phyloP scores from a whole-genome alignment of 129 eudicot species.

The sunflower (Helianthus annuus) region HanXRQr2.0-SUNRISE NC_035443.2:179474605-179475104 shows the following conservation, averaged over 20 bases:
- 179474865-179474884: slow-evolving; percentile 7
- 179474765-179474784: too few species aligned
- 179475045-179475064: slow-evolving; percentile 96
- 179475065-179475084: slow-evolving; percentile 76
- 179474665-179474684: slow-evolving; percentile 9
- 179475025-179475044: slow-evolving; percentile 98
- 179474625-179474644: slow-evolving; percentile 3
- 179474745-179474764: not conserved
- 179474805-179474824: too few species aligned
- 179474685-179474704: not conserved
- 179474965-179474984: slow-evolving; percentile 85
- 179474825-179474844: not conserved
- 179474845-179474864: not conserved
- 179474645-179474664: slow-evolving; percentile 11
- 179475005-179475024: slow-evolving; percentile 96
- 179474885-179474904: slow-evolving; percentile 98
- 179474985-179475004: slow-evolving; percentile 91
- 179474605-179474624: slow-evolving; percentile 19
- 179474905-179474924: slow-evolving; percentile 81
- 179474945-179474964: slow-evolving; percentile 92
- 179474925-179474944: slow-evolving; percentile 92
- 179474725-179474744: too few species aligned
- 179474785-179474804: too few species aligned
- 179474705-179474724: too few species aligned
- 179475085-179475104: slow-evolving; percentile 84